A percentile compares a stretch with the other conserved stretches of the same genome.
These are phyloP conservation scores for Daldinia vernicosa DNA, from an alignment of 495 filamentous ascomycete species.

Conservation along the genomic window DNA sequence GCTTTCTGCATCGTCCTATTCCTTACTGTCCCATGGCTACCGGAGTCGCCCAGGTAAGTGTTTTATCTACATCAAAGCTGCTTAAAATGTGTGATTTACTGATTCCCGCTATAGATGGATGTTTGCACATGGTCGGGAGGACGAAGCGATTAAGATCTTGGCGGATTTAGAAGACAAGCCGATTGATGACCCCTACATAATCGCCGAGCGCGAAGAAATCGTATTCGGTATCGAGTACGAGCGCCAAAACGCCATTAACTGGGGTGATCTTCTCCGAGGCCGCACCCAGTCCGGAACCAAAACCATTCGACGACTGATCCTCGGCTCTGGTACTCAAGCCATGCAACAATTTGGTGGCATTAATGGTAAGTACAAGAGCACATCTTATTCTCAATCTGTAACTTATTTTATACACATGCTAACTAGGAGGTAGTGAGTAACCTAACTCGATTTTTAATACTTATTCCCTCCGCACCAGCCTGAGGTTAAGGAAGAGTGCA, in stretches of 20 bases:
- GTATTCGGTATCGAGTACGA: slow-evolving; percentile 44
- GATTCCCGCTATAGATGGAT: slow-evolving; percentile 45
- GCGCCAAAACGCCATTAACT: slow-evolving; percentile 41
- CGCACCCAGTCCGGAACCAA: slow-evolving; percentile 43
- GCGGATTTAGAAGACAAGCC: slow-evolving; percentile 47
- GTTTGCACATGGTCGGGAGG: slow-evolving; percentile 48
- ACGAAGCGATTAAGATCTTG: slow-evolving; percentile 51
- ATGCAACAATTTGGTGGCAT: slow-evolving; percentile 53
- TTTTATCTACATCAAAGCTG: background rate
- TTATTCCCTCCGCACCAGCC: too few relatives aligned
- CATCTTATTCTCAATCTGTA: background rate
- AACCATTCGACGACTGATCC: slow-evolving; percentile 47
- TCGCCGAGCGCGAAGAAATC: slow-evolving; percentile 44
- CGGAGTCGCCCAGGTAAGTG: slow-evolving; percentile 49
- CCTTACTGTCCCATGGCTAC: slow-evolving; percentile 48
- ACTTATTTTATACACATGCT: slow-evolving; percentile 29
- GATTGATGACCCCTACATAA: slow-evolving; percentile 39
- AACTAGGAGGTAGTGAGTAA: slow-evolving; percentile 50
- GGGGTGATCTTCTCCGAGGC: slow-evolving; percentile 41
- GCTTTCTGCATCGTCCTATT: slow-evolving; percentile 56
- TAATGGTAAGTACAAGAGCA: slow-evolving; percentile 34
- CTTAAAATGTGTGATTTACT: background rate
- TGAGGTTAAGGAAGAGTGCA: background rate
- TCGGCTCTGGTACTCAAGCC: slow-evolving; percentile 51
- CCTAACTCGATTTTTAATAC: slow-evolving; percentile 17